Conservation (phyloP, 306 rosid species). For the Fragaria iinumae region DNA sequence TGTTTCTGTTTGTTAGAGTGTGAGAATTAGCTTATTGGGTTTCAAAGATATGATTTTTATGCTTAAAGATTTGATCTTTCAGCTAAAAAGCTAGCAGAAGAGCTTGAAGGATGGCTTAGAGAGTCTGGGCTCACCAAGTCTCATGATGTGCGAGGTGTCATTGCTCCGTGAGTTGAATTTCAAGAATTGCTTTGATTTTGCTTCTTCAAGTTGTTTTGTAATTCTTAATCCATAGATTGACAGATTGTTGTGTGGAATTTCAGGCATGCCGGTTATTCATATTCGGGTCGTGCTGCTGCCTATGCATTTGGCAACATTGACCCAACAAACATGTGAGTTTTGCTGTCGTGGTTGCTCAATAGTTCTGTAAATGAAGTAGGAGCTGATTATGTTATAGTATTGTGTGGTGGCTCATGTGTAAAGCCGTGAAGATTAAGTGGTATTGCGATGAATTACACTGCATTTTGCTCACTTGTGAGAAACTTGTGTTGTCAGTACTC, state of each 20-base stretch:
- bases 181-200: not conserved
- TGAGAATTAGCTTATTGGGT: not conserved
- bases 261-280: constrained; percentile 99
- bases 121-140: constrained; percentile 59
- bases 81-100: constrained; percentile 64
- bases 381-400: not conserved
- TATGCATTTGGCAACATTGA: constrained; percentile 95
- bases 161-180: constrained; percentile 80
- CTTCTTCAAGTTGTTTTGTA: not conserved
- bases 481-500: constrained; percentile 49
- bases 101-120: constrained; percentile 78
- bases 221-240: not conserved
- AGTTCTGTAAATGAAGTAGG: not conserved
- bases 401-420: not conserved
- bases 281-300: constrained; percentile 96
- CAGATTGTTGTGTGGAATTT: constrained; percentile 18
- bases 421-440: not conserved
- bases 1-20: not conserved
- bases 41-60: constrained; percentile 9
- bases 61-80: constrained; percentile 1
- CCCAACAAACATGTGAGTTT: constrained; percentile 76
- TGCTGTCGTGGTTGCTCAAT: constrained; percentile 12
- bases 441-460: not conserved
- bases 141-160: constrained; percentile 76
- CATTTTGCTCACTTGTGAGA: constrained; percentile 20